A percentile compares a stretch with the other conserved stretches of the same genome.
Conservation (phyloP, 805 yeast genomes). For the Cyberlindnera mississippiensis region DNA sequence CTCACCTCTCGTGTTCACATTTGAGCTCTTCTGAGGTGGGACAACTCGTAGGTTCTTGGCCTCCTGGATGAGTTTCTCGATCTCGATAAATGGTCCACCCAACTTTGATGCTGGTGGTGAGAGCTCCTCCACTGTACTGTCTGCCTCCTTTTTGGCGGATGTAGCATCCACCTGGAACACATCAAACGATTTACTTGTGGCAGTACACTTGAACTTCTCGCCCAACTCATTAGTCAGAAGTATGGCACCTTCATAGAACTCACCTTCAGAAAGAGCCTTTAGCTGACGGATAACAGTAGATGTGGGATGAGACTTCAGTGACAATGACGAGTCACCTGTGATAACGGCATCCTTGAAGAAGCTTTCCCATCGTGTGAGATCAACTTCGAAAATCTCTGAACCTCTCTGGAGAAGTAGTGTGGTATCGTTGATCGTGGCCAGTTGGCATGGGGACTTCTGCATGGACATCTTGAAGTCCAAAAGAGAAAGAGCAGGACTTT, state of each 20-base stretch:
- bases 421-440: not conserved
- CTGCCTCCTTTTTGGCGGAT: not conserved
- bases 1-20: slow-evolving; percentile 13
- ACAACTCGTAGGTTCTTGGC: not conserved
- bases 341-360: not conserved
- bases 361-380: slow-evolving; percentile 1
- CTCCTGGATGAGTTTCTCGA: slow-evolving; percentile 4
- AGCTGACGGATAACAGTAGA: slow-evolving; percentile 3
- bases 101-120: slow-evolving; percentile 3
- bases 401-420: slow-evolving; percentile 10
- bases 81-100: slow-evolving; percentile 12
- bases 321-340: not conserved
- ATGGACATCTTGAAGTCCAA: slow-evolving; percentile 13
- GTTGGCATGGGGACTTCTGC: not conserved
- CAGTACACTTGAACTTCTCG: slow-evolving; percentile 1
- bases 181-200: slow-evolving; percentile 8
- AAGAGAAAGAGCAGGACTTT: not conserved
- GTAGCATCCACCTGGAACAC: slow-evolving; percentile 1
- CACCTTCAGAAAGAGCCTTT: slow-evolving; percentile 2
- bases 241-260: slow-evolving; percentile 9
- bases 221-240: slow-evolving; percentile 6
- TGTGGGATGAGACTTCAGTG: not conserved
- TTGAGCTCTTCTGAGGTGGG: slow-evolving; percentile 7
- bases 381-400: slow-evolving; percentile 6
- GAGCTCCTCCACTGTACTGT: not conserved